Conservation (phyloP, 768 basidiomycete species). For the Wakefieldia striispora region DNA sequence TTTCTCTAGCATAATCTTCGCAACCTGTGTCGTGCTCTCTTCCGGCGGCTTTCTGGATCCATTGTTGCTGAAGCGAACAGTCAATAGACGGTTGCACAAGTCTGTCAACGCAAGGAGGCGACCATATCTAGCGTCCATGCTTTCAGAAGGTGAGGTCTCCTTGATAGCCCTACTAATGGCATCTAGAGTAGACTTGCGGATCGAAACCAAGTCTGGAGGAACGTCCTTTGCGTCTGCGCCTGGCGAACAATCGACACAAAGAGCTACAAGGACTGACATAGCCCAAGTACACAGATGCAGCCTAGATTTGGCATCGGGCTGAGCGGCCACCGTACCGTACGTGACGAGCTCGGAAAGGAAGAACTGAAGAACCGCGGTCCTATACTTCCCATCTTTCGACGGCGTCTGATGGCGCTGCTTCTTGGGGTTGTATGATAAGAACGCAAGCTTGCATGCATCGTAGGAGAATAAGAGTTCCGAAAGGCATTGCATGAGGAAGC, state of each 20-base stretch:
- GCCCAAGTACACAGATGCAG: constrained; percentile 78
- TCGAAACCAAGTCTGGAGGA: constrained; percentile 74
- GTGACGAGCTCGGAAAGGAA: constrained; percentile 82
- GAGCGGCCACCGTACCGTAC: constrained; percentile 67
- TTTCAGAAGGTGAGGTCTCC: constrained; percentile 61
- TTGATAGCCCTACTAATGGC: constrained; percentile 84
- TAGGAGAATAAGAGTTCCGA: constrained; percentile 94
- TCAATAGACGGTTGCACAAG: constrained; percentile 83
- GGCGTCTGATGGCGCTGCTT: constrained; percentile 51
- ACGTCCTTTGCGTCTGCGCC: constrained; percentile 72
- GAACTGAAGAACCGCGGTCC: constrained; percentile 70
- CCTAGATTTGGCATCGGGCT: constrained; percentile 52
- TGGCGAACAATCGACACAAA: constrained; percentile 84
- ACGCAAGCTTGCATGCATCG: constrained; percentile 83
- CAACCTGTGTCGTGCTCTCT: constrained; percentile 86
- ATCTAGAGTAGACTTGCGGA: constrained; percentile 92
- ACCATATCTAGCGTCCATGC: constrained; percentile 77
- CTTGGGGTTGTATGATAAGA: constrained; percentile 76
- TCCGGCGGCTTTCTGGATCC: constrained; percentile 50
- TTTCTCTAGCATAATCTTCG: constrained; percentile 98
- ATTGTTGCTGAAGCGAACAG: constrained; percentile 64
- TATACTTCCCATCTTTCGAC: constrained; percentile 68
- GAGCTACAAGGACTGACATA: constrained; percentile 84
- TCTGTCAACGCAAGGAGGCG: constrained; percentile 85
- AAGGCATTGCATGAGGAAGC: constrained; percentile 88